Evolutionary conservation across 1,284 basidiomycete species (phyloP), one percentile per base, ranked within the genome.

Genomic region (Xanthoconium separans): DNA sequence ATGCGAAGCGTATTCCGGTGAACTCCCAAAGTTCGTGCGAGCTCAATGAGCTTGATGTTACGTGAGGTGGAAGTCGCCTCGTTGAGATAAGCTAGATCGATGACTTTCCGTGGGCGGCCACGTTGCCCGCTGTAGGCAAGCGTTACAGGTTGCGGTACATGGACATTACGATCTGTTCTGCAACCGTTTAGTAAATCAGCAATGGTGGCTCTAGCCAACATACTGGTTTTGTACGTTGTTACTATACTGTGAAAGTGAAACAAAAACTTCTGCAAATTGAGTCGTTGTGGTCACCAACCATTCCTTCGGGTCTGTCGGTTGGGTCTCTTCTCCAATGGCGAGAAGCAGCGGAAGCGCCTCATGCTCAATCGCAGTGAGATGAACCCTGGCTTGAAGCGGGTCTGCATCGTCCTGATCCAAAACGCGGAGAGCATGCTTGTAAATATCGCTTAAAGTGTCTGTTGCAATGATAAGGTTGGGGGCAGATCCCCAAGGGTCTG

Each of bases 11-110:
- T 64, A 9, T 58, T 59, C 3, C 57, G 43, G 18, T 64, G 55
- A 1, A 71, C 30, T 1, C 58, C 53, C 20, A 70, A n/a, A 5
- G 27, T n/a, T 0, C 42, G 7, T 1, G 65, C 60, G 2, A 71
- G 56, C n/a, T 67, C 53, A 0, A 49, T 54, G 10, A 64, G 9
- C 1, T 44, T 59, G 16, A 71, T 61, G 2, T 57, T 20, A 0
- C 45, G 43, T 12, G 50, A 30, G 8, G 20, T 11, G 2, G 50
- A 46, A 2, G 50, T 55, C 1, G 58, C 61, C 27, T 64, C 58
- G 0, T 39, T 12, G 1, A 70, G 58, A 20, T 58, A 64, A 2
- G 41, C 47, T 0, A 48, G 36, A 37, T 37, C 8, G 4, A 22
- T 39, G 18, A 39, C 3, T 39, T 39, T 39, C 12, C 4, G 9